Percentiles rank a stretch among this genome's conserved stretches.
Evolutionary conservation across 2,329 filamentous ascomycete genomes (phyloP).

Genomic region (Colletotrichum sublineola): DNA sequence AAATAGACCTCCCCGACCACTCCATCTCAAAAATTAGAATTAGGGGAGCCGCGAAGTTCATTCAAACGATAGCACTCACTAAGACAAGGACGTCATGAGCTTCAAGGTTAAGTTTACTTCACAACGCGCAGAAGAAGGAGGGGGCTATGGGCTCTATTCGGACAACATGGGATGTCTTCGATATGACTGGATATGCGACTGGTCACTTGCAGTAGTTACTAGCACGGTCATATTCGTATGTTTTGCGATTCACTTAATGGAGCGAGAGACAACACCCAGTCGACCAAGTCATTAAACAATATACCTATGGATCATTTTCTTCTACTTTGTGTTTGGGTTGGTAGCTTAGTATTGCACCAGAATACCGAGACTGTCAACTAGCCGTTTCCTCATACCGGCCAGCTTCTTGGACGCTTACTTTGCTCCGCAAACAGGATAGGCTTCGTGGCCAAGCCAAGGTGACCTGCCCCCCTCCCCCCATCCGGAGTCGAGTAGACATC

Average conservation of each 20-base stretch:
- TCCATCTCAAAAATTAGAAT: neutral
- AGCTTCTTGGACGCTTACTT: neutral
- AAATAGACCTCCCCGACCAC: neutral
- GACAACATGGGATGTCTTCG: neutral
- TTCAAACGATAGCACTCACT: slow-evolving; percentile 13
- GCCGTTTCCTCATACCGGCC: neutral
- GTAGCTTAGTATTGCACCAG: neutral
- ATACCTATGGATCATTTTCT: neutral
- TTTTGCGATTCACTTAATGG: neutral
- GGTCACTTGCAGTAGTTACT: neutral
- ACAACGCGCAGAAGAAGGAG: neutral
- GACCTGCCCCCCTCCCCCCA: too few species aligned
- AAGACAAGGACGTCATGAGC: slow-evolving; percentile 4
- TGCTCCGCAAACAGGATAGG: neutral
- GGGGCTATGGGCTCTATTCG: neutral
- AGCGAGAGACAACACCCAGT: neutral
- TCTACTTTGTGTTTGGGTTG: neutral
- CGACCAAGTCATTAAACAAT: neutral
- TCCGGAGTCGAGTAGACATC: neutral
- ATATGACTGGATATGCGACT: neutral
- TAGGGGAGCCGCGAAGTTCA: neutral
- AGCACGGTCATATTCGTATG: neutral
- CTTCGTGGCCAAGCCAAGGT: neutral
- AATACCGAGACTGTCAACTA: neutral
- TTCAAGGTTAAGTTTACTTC: slow-evolving; percentile 1